Percentiles rank a stretch among this genome's conserved stretches.
These are phyloP conservation scores for Colletotrichum costaricense DNA, from an alignment of 2,329 filamentous ascomycete species.

Conservation along the genomic window DNA sequence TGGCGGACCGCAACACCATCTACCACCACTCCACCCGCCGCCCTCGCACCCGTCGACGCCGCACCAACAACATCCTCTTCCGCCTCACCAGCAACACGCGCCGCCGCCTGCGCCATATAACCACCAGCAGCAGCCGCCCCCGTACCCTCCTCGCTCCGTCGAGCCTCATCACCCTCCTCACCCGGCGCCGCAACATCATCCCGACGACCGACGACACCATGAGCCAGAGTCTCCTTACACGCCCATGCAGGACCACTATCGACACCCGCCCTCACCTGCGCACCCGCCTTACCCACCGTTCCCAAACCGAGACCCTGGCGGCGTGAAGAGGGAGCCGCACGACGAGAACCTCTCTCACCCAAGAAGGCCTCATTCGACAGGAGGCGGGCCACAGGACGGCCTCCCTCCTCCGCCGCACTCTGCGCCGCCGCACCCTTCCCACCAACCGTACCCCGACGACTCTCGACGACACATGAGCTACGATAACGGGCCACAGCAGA, in stretches of 20 bases:
- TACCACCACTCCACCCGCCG: conserved; percentile 59
- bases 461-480: conserved; percentile 65
- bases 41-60: conserved; percentile 49
- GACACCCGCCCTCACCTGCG: conserved; percentile 58
- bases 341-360: conserved; percentile 59
- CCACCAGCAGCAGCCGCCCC: conserved; percentile 37
- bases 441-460: conserved; percentile 55
- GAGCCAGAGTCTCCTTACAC: conserved; percentile 63
- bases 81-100: conserved; percentile 52
- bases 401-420: conserved; percentile 48
- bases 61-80: conserved; percentile 43
- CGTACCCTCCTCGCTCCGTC: conserved; percentile 49
- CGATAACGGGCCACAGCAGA: conserved; percentile 56
- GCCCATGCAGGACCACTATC: conserved; percentile 66
- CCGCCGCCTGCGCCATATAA: conserved; percentile 48
- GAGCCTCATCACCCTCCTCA: conserved; percentile 49
- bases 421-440: conserved; percentile 44
- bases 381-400: conserved; percentile 48
- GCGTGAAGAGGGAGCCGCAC: conserved; percentile 67
- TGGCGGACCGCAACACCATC: conserved; percentile 57
- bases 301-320: conserved; percentile 59
- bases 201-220: conserved; percentile 66
- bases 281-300: conserved; percentile 58
- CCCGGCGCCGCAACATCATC: conserved; percentile 41
- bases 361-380: conserved; percentile 65